Base-by-base conservation (phyloP, 2,329 filamentous ascomycete genomes). In the Colletotrichum chrysophilum region DNA sequence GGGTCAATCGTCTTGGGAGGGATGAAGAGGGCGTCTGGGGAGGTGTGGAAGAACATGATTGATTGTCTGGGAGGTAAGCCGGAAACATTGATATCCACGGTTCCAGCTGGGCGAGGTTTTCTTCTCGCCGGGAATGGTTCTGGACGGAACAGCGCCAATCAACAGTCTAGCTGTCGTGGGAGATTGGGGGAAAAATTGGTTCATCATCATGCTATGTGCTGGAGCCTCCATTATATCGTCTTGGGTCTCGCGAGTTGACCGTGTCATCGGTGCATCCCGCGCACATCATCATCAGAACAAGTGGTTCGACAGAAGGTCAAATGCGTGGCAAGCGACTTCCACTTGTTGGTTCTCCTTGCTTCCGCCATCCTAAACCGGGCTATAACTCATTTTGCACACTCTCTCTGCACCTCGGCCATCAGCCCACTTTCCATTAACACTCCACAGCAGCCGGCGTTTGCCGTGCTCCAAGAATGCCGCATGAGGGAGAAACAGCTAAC, bases 31-130 rank as follows among this genome's bases (percentile, higher is more conserved):
- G 80, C 73, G 76, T 81, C 80, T 13, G 78, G 77, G 2, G 76
- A 72, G 4, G 79, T 76, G 66, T 77, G 80, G 79, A 82, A 82
- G 32, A 81, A 79, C 80, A 82, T 81, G 21, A 26, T 58, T 58
- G 34, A 64, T 58, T 58, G 24, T 26, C 55, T 28, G 26, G 9
- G 16, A 58, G 55, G 43, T 21, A 18, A 52, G n/a, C 10, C 16
- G 18, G 58, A n/a, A 34, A 34, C 16, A n/a, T 14, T 32, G 32
- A 30, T 61, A n/a, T 52, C 43, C 43, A 52, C 43, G n/a, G 43
- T 52, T 52, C n/a, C 43, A 52, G 12, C 43, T 21, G 10, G 43
- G 16, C 38, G 43, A 52, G 43, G n/a, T 21, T 21, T 13, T 52
- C n/a, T 52, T 52, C n/a, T 10, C 43, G 43, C 43, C 43, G 43